These are phyloP conservation scores for Neospora caninum DNA, from an alignment of 169 alveolate species.

Conservation along the genomic window DNA sequence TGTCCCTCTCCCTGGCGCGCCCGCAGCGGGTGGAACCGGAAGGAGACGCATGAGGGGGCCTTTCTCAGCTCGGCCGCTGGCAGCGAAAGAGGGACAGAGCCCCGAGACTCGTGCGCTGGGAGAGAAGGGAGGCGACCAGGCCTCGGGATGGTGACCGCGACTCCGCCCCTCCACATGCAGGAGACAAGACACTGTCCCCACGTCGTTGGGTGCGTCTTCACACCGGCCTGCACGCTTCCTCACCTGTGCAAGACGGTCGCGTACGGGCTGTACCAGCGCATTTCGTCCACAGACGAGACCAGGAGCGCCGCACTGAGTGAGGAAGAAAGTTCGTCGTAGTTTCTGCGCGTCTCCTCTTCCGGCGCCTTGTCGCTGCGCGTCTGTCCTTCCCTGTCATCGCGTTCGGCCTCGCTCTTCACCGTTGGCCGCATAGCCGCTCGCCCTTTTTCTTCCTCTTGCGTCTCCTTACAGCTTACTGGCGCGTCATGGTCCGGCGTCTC, in stretches of 20 bases:
- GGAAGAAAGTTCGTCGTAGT: not conserved
- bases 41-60: too few species aligned
- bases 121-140: too few species aligned
- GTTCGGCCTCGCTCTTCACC: not conserved
- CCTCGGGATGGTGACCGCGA: too few species aligned
- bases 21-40: too few species aligned
- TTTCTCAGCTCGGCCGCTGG: too few species aligned
- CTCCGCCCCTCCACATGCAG: too few species aligned
- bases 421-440: not conserved
- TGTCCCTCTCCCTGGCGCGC: too few species aligned
- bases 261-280: conserved; percentile 23
- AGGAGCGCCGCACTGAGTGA: not conserved
- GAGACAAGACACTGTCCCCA: not conserved
- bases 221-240: not conserved
- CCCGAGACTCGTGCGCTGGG: too few species aligned
- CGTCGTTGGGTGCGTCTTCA: not conserved
- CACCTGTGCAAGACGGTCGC: conserved; percentile 30
- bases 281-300: not conserved
- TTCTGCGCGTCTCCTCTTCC: not conserved
- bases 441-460: not conserved
- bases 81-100: too few species aligned
- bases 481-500: not conserved
- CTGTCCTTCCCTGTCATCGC: not conserved
- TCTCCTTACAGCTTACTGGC: not conserved
- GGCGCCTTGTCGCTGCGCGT: not conserved